Conservation (phyloP, 352 stramenopile species). For the Pilasporangium apinafurcum region DNA sequence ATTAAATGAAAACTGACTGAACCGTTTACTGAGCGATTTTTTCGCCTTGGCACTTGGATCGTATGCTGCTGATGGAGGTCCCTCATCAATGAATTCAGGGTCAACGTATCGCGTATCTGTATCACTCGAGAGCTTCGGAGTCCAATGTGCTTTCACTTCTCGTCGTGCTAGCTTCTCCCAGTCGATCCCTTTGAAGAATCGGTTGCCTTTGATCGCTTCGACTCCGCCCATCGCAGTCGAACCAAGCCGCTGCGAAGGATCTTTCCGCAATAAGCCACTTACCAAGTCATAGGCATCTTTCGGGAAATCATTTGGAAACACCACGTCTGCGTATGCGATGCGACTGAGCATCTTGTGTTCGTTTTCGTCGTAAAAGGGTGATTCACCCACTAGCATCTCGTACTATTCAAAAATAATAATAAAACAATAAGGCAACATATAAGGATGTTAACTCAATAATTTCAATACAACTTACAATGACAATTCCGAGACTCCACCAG, state of each 20-base stretch:
- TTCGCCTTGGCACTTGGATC: conserved; percentile 54
- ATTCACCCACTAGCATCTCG: conserved; percentile 84
- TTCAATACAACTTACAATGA: conserved; percentile 53
- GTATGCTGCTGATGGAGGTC: conserved; percentile 71
- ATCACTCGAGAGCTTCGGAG: conserved; percentile 74
- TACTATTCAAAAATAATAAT: conserved; percentile 34
- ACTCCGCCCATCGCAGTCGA: conserved; percentile 61
- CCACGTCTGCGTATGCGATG: conserved; percentile 71
- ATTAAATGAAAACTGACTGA: conserved; percentile 90
- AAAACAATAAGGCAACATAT: conserved; percentile 2
- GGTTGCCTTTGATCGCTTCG: conserved; percentile 61
- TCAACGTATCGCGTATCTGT: conserved; percentile 88
- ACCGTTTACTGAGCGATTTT: conserved; percentile 76
- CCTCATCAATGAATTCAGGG: conserved; percentile 84
- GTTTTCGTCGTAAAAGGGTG: conserved; percentile 86
- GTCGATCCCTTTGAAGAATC: conserved; percentile 71
- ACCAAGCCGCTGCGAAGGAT: conserved; percentile 59
- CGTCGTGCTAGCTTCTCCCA: conserved; percentile 67
- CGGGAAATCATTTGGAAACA: conserved; percentile 75
- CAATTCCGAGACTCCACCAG: conserved; percentile 85
- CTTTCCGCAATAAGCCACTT: conserved; percentile 64
- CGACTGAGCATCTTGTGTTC: conserved; percentile 85
- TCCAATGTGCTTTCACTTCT: conserved; percentile 78
- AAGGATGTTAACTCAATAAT: conserved; percentile 10
- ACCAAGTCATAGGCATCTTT: conserved; percentile 71